A percentile compares a stretch with the other conserved stretches of the same genome.
phyloP scores from a whole-genome alignment of 495 filamentous ascomycete species.

The Symbiotaphrina buchneri region DNA sequence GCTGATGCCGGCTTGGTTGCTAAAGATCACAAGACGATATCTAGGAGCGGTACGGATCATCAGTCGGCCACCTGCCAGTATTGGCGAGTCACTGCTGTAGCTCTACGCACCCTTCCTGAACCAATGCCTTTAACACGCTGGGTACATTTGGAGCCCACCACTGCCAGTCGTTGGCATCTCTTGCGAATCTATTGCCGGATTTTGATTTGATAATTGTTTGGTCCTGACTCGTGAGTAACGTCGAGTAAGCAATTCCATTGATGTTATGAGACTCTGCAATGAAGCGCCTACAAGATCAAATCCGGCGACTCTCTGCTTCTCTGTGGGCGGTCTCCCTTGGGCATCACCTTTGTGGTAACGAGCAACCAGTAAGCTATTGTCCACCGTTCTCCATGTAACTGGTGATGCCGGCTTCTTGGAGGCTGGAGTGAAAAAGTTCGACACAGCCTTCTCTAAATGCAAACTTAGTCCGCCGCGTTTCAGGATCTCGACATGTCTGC shows the following conservation, averaged over 20 bases:
- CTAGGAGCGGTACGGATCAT: constrained; percentile 19
- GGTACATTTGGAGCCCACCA: constrained; percentile 78
- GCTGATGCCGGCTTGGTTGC: constrained; percentile 68
- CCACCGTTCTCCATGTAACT: constrained; percentile 47
- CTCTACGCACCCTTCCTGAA: constrained; percentile 47
- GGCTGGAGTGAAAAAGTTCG: constrained; percentile 71
- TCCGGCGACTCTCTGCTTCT: constrained; percentile 43
- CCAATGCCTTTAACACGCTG: constrained; percentile 32
- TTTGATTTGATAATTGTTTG: constrained; percentile 62
- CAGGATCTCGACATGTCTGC: constrained; percentile 1
- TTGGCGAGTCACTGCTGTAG: too few species aligned
- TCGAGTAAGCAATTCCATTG: constrained; percentile 1
- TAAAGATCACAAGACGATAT: constrained; percentile 59
- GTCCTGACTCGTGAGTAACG: constrained; percentile 49
- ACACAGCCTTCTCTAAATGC: constrained; percentile 36
- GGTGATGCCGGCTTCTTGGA: constrained; percentile 71
- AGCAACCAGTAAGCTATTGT: constrained; percentile 53
- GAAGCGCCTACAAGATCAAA: constrained; percentile 83
- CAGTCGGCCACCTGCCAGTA: neutral
- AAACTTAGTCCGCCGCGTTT: constrained; percentile 2
- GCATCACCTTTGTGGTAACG: constrained; percentile 24
- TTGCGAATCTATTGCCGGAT: constrained; percentile 60
- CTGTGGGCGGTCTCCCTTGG: constrained; percentile 6
- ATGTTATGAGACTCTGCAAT: constrained; percentile 4
- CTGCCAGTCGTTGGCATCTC: constrained; percentile 62